Percentiles rank a stretch among this genome's conserved stretches.
Conservation (phyloP, 371 early-diverging fungal species). For the Furculomyces boomerangus region DNA sequence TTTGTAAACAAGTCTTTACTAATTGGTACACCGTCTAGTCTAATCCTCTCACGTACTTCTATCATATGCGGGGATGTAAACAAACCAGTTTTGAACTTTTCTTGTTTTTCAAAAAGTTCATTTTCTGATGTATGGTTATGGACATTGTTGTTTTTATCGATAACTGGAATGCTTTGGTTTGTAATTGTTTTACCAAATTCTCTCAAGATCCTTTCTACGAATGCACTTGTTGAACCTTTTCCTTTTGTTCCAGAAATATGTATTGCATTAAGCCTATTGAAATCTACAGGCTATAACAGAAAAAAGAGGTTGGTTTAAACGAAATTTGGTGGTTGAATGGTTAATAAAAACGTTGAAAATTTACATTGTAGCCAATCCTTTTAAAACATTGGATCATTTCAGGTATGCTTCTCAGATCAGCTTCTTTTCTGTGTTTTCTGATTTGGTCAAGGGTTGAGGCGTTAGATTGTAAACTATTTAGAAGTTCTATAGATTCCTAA, state of each 20-base stretch:
- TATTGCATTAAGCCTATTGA: slow-evolving; percentile 53
- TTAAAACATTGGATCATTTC: slow-evolving; percentile 14
- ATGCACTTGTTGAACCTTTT: slow-evolving; percentile 65
- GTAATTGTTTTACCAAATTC: slow-evolving; percentile 10
- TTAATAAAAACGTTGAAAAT: not conserved
- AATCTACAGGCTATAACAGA: slow-evolving; percentile 31
- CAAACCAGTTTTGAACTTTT: slow-evolving; percentile 30
- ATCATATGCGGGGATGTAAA: slow-evolving; percentile 89
- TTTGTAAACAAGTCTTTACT: slow-evolving; percentile 53
- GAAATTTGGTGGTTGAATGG: not conserved
- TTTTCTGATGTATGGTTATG: not conserved
- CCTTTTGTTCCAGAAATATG: slow-evolving; percentile 80
- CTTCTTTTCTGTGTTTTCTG: not conserved
- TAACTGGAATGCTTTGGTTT: slow-evolving; percentile 4
- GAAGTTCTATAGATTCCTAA: not conserved
- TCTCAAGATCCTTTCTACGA: slow-evolving; percentile 45
- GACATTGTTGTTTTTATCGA: not conserved
- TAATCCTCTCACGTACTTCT: slow-evolving; percentile 83
- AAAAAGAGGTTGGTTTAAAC: not conserved
- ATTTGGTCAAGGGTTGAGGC: not conserved
- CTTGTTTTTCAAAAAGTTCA: not conserved
- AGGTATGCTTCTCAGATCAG: slow-evolving; percentile 7
- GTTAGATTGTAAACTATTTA: slow-evolving; percentile 1
- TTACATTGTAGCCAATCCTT: slow-evolving; percentile 11
- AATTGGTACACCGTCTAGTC: slow-evolving; percentile 74